These are phyloP conservation scores for Arabidopsis lyrata DNA, from an alignment of 441 rosid genomes.

Conservation along the genomic window DNA sequence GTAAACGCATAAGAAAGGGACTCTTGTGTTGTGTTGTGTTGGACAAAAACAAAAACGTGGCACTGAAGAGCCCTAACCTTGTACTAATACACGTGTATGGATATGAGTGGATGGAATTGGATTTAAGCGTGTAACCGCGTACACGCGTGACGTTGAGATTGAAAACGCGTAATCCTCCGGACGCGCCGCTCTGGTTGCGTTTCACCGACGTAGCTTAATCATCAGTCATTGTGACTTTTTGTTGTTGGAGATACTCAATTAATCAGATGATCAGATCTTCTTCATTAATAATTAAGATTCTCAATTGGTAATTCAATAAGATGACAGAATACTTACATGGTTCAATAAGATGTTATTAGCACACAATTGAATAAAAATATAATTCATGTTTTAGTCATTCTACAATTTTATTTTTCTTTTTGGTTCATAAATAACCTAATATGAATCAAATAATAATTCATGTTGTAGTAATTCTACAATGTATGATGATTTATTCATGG, in stretches of 20 bases:
- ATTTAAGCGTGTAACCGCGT: conserved; percentile 21
- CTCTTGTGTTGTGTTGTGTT: conserved; percentile 5
- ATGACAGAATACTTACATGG: conserved; percentile 4
- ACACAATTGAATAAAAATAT: not conserved
- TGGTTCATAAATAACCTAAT: not conserved
- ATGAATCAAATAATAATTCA: not conserved
- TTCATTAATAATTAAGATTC: conserved; percentile 11
- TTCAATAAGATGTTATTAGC: not conserved
- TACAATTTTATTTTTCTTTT: not conserved
- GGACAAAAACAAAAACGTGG: conserved; percentile 21
- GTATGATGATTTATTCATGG: not conserved
- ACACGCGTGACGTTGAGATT: conserved; percentile 22
- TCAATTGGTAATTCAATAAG: not conserved
- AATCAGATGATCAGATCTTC: not conserved
- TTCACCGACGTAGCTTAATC: conserved; percentile 26
- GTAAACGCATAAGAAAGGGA: conserved; percentile 16
- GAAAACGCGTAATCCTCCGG: conserved; percentile 36
- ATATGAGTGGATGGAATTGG: conserved; percentile 15
- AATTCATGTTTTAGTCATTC: not conserved
- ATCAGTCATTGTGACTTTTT: conserved; percentile 20
- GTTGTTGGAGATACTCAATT: conserved; percentile 26
- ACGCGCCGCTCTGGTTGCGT: conserved; percentile 33
- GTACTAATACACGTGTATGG: not conserved
- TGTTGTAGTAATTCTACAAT: not conserved
- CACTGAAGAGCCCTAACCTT: not conserved